Conservation (phyloP, 129 eudicot genomes). For the Tanacetum coccineum region DNA sequence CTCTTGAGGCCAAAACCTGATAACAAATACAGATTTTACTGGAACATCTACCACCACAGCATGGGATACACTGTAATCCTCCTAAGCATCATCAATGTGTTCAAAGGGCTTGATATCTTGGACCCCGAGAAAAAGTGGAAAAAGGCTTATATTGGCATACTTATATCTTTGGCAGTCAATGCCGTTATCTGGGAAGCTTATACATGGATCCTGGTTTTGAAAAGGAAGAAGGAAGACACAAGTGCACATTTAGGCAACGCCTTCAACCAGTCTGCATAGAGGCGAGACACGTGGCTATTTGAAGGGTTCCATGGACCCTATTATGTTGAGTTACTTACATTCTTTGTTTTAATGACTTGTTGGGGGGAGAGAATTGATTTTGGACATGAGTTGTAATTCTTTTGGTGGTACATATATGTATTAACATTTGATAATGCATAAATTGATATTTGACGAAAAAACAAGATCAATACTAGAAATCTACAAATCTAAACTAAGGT, state of each 20-base stretch:
- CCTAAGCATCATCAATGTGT: constrained; percentile 63
- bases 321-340: constrained; percentile 15
- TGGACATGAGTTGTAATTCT: constrained; percentile 27
- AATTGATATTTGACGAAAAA: neutral
- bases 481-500: constrained; percentile 10
- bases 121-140: constrained; percentile 83
- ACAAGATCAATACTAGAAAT: neutral
- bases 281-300: constrained; percentile 12
- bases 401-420: constrained; percentile 22
- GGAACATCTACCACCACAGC: constrained; percentile 80
- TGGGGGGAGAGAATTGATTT: constrained; percentile 11
- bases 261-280: constrained; percentile 24
- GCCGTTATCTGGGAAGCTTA: constrained; percentile 52
- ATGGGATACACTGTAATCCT: constrained; percentile 57
- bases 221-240: constrained; percentile 43
- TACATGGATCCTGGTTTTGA: constrained; percentile 58
- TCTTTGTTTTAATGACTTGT: constrained; percentile 28
- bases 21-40: constrained; percentile 70
- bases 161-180: constrained; percentile 43
- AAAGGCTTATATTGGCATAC: constrained; percentile 55
- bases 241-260: constrained; percentile 38
- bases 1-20: constrained; percentile 89
- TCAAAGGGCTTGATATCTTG: constrained; percentile 70
- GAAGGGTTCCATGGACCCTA: neutral
- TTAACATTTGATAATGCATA: constrained; percentile 14